Conservation (phyloP, 2,329 filamentous ascomycete species). For the Phyllosticta citriasiana region DNA sequence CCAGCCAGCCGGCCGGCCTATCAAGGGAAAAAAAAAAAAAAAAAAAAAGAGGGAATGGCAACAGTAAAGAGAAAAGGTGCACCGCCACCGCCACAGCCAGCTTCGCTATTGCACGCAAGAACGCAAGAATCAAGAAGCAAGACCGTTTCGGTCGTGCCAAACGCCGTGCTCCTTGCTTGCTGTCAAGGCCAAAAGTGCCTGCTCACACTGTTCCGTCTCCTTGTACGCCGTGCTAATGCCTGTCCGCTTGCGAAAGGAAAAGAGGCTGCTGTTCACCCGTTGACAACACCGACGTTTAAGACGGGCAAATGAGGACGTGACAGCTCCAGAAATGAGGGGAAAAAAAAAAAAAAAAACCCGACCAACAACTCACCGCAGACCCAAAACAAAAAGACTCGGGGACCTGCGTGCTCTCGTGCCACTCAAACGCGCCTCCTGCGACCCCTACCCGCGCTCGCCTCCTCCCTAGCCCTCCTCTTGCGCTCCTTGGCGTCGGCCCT, state of each 20-base stretch:
- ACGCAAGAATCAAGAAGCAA: neutral
- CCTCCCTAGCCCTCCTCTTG: neutral
- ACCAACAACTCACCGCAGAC: neutral
- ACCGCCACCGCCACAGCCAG: neutral
- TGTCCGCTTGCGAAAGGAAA: no score
- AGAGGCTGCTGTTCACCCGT: no score
- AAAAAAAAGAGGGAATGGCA: neutral
- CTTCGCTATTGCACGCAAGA: no score
- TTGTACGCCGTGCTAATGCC: neutral
- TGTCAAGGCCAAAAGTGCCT: neutral
- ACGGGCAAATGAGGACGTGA: no score
- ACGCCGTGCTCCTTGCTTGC: neutral
- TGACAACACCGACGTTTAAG: no score
- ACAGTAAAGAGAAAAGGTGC: neutral
- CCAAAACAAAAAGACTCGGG: neutral
- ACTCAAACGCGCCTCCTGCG: neutral
- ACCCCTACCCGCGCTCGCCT: neutral
- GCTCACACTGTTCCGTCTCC: neutral
- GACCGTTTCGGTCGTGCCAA: neutral
- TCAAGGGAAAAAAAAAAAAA: neutral
- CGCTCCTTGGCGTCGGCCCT: neutral
- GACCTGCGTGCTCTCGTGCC: neutral
- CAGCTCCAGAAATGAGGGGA: no score
- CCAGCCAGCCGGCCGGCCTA: no score
- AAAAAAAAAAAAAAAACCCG: neutral